Evolutionary conservation across 2,329 filamentous ascomycete genomes (phyloP).

Genomic region (Arthrobotrys pseudoclavata): DNA sequence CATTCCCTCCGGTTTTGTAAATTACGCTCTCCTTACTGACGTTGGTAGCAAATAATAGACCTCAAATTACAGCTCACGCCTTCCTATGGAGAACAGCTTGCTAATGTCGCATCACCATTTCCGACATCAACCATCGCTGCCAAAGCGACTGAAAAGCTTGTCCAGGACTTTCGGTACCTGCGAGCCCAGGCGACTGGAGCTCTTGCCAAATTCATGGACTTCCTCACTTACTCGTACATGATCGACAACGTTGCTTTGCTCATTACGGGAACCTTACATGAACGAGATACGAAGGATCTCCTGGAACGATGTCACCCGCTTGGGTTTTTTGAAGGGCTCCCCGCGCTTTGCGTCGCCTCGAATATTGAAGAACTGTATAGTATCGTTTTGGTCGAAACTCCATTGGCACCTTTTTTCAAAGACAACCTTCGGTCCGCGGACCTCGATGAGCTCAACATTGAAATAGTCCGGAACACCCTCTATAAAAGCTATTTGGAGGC

Average conservation of each 20-base stretch:
- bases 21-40: conserved; percentile 29
- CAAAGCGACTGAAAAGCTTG: conserved; percentile 97
- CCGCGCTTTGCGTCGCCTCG: conserved; percentile 94
- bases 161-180: conserved; percentile 96
- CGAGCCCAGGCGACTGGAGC: conserved; percentile 93
- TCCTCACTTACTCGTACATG: conserved; percentile 99
- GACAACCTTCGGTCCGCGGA: conserved; percentile 95
- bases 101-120: conserved; percentile 91
- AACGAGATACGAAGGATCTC: conserved; percentile 94
- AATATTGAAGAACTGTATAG: conserved; percentile 99
- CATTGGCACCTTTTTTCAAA: conserved; percentile 96
- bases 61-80: conserved; percentile 97
- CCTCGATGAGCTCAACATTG: conserved; percentile 97
- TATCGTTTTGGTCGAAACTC: conserved; percentile 95
- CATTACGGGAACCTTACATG: conserved; percentile 97
- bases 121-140: conserved; percentile 94
- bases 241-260: conserved; percentile 98
- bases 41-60: conserved; percentile 72
- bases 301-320: conserved; percentile 95
- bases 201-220: conserved; percentile 95
- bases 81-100: conserved; percentile 96
- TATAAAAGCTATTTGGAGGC: conserved; percentile 99
- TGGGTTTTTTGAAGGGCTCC: conserved; percentile 99
- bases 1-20: conserved; percentile 7
- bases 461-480: conserved; percentile 97